phyloP scores from a whole-genome alignment of 2,329 filamentous ascomycete species.

The Torrubiella hemipterigena region DNA sequence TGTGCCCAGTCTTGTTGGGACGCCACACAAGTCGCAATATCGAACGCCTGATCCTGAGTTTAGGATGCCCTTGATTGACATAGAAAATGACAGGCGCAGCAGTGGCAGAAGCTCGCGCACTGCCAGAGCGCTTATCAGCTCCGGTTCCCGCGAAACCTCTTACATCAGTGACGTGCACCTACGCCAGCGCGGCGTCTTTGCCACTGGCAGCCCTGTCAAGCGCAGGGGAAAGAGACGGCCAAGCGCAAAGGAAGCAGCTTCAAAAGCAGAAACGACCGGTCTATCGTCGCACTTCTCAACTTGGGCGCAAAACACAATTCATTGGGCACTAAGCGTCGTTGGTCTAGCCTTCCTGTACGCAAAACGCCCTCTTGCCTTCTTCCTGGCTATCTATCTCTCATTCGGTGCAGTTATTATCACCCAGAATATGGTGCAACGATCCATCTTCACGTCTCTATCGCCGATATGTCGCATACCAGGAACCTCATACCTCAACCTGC shows the following conservation, averaged over 20 bases:
- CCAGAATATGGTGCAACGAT: slow-evolving; percentile 50
- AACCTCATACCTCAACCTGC: slow-evolving; percentile 44
- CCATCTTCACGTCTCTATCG: slow-evolving; percentile 48
- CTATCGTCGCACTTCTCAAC: slow-evolving; percentile 25
- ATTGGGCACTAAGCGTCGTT: slow-evolving; percentile 44
- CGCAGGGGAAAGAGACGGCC: slow-evolving; percentile 10
- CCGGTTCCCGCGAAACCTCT: slow-evolving; percentile 11
- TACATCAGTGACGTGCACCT: slow-evolving; percentile 16
- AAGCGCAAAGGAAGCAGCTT: slow-evolving; percentile 9
- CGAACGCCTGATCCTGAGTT: slow-evolving; percentile 38
- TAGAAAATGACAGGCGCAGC: slow-evolving; percentile 23
- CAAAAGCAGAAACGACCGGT: slow-evolving; percentile 12
- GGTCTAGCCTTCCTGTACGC: slow-evolving; percentile 47
- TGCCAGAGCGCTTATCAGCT: slow-evolving; percentile 14
- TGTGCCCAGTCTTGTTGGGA: slow-evolving; percentile 21
- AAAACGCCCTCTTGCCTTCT: slow-evolving; percentile 51
- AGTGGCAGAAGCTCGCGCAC: slow-evolving; percentile 22
- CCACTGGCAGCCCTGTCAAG: slow-evolving; percentile 13
- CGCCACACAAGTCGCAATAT: slow-evolving; percentile 12
- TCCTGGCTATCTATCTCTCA: slow-evolving; percentile 49
- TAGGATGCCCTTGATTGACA: slow-evolving; percentile 37
- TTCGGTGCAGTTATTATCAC: slow-evolving; percentile 46
- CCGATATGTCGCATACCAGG: slow-evolving; percentile 62
- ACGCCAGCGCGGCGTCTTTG: slow-evolving; percentile 13
- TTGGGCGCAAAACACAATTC: slow-evolving; percentile 22